Conservation (phyloP, 2,329 filamentous ascomycete species). For the Trichoderma hamatum region DNA sequence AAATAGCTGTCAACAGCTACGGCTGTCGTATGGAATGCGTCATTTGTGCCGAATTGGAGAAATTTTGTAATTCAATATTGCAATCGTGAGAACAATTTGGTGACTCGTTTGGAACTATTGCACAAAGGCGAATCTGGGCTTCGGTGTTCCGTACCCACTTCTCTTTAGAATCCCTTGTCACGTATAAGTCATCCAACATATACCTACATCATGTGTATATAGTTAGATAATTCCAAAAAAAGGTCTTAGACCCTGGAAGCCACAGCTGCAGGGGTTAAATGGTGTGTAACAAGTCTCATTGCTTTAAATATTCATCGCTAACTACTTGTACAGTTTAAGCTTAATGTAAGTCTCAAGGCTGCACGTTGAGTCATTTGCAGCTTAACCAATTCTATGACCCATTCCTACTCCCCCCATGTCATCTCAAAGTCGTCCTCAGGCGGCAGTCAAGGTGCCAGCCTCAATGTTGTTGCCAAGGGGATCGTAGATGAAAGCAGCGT, state of each 20-base stretch:
- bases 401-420: neutral
- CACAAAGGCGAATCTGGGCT: neutral
- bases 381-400: neutral
- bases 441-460: constrained; percentile 36
- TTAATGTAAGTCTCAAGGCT: neutral
- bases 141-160: neutral
- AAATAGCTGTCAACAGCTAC: neutral
- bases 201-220: no score
- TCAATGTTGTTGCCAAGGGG: constrained; percentile 53
- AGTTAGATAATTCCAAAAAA: no score
- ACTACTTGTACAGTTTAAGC: neutral
- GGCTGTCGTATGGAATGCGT: neutral
- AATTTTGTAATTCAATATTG: neutral
- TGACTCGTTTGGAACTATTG: neutral
- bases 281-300: neutral
- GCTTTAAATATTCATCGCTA: neutral
- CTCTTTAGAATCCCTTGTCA: fast-evolving
- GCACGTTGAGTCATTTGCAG: neutral
- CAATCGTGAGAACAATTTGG: neutral
- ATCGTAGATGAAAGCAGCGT: constrained; percentile 50
- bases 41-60: neutral
- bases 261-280: no score
- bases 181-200: neutral
- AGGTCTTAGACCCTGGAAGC: no score
- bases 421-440: constrained; percentile 32